Evolutionary conservation across 495 filamentous ascomycete genomes (phyloP), one percentile per base, ranked within the genome.

Genomic region (Aspergillus incahuasiensis): DNA sequence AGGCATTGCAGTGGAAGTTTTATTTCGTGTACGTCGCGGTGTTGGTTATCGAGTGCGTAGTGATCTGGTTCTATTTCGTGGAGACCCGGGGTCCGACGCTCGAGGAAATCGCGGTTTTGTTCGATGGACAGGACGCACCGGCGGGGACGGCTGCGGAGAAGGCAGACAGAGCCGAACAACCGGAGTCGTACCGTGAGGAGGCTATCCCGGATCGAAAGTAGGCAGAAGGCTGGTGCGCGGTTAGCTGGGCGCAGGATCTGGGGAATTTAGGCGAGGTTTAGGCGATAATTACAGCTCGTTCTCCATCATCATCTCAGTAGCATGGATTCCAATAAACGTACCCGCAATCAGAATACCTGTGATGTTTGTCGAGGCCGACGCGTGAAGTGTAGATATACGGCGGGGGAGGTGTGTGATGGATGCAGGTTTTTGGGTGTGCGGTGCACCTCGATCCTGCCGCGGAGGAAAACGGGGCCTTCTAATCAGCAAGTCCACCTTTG

Each of bases 1-100:
- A 66, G 13, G 65, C 69, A 52, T 44, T 72, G 3, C 62, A 70
- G 47, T 85, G 83, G 82, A 81, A 78, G 63, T 77, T 83, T 49
- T 85, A 82, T 20, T 4, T 43, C 11, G 18, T 21, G 7, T 43
- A 43, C 18, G 8, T 62, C 1, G 41, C 6, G 4, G 3, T 5
- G 4, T 7, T 43, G 18, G 41, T 13, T 3, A 9, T 43, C 9
- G 6, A 8, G 1, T 43, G 4, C 11, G 41, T 21, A 2, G 6
- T 22, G 41, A 22, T 43, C 11, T 43, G 11, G 3, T 43, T 43
- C 20, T 43, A 8, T 9, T 43, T 43, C 18, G 18, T 22, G 18
- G 44, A 46, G 44, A 46, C 44, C 13, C 11, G 6, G 12, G 44
- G 44, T 3, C 44, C 22, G 44, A 46, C 44, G 22, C 25, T 46